Conservation (phyloP, 148 eudicot species). For the Euryodendron excelsum region DNA sequence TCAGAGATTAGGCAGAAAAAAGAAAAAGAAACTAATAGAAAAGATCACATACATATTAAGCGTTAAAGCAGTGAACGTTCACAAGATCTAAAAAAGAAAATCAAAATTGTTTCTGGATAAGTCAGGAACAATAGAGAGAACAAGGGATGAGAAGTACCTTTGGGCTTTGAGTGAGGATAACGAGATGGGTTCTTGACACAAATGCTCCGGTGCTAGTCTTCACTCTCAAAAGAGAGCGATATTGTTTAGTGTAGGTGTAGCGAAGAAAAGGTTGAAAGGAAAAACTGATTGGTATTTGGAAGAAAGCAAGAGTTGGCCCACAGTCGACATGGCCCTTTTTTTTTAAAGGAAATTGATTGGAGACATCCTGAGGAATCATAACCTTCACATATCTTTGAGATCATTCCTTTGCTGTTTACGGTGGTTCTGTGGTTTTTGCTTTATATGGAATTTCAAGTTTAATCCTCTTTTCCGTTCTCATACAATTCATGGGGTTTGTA, state of each 20-base stretch:
- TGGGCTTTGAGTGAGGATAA: background rate
- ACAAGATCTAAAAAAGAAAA: background rate
- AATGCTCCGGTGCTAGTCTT: background rate
- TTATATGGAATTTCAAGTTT: too few species aligned
- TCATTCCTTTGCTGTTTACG: too few species aligned
- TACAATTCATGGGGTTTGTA: too few species aligned
- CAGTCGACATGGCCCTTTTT: background rate
- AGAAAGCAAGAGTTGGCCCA: background rate
- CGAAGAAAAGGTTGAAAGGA: background rate
- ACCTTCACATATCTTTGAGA: too few species aligned
- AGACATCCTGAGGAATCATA: background rate
- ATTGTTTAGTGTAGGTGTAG: background rate
- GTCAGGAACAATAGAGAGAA: background rate
- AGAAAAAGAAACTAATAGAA: background rate
- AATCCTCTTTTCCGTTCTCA: too few species aligned
- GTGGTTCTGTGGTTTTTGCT: too few species aligned
- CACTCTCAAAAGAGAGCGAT: background rate
- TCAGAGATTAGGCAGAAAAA: background rate
- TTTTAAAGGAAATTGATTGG: background rate
- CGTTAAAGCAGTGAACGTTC: background rate
- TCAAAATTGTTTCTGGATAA: background rate
- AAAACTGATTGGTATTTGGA: background rate
- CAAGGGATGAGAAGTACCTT: slow-evolving; percentile 6
- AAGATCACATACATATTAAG: background rate
- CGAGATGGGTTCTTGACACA: slow-evolving; percentile 7